Base-by-base conservation (phyloP, 352 stramenopile genomes). In the Pythium aquatile region DNA sequence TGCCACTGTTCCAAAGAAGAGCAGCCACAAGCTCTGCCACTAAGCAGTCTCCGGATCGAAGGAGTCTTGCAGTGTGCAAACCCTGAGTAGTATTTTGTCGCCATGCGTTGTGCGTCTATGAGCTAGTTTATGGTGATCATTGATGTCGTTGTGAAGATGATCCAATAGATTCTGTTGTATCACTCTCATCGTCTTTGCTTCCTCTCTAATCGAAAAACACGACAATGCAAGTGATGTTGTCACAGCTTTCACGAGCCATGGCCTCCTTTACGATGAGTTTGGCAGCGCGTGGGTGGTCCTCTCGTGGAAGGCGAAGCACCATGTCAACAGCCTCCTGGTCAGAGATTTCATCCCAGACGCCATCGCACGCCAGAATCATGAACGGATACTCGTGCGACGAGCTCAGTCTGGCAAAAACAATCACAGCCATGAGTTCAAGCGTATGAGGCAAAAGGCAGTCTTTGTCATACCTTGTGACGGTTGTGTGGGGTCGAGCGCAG, bases 141-240 rank as follows among this genome's bases (percentile, higher is more conserved):
- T 9, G 32, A 5, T 5, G 32, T 49, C 24, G 53, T 33, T 24
- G 24, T 58, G 5, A 24, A 55, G 56, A 29, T 14, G 20, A 57
- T 42, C 33, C 16, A 57, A 32, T 56, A 56, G 28, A 40, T 56
- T 33, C 3, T 56, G 7, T 56, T 29, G 44, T 51, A 51, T 29
- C 44, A 28, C 6, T 51, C 44, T 24, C 20, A 24, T 24, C 7
- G 3, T 51, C 14, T 28, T 7, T 28, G 7, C 5, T n/a, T 13
- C 17, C 17, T 29, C 9, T 62, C 29, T 17, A 49, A 26, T 67
- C 51, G 40, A 91, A 75, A 72, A 86, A 91, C 5, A 88, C 76
- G 29, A 94, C 83, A n/a, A 93, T 68, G 5, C 75, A 85, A 29
- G 82, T 89, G 61, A 94, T 80, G 62, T 94, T 94, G 73, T 94